A percentile compares a stretch with the other conserved stretches of the same genome.
Conservation (phyloP, 2,329 filamentous ascomycete species). For the Apiospora malaysiana region DNA sequence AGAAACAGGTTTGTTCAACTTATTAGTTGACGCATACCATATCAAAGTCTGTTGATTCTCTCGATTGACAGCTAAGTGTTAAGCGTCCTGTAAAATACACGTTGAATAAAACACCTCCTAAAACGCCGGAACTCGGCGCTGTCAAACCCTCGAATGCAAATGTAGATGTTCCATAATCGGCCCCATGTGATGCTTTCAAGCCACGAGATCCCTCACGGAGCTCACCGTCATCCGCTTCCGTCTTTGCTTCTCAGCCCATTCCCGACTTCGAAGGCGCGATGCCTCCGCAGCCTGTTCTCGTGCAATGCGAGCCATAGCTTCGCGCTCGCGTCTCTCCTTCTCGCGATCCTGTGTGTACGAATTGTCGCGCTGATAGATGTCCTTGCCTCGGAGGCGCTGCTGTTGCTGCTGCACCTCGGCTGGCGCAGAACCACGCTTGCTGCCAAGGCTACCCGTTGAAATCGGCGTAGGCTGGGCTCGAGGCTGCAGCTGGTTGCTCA, state of each 20-base stretch:
- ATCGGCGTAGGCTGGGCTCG: conserved; percentile 50
- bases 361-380: conserved; percentile 61
- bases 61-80: too few relatives aligned
- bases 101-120: neutral
- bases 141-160: conserved; percentile 27
- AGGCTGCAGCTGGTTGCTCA: conserved; percentile 36
- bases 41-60: too few relatives aligned
- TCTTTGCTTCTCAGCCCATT: conserved; percentile 67
- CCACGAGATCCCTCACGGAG: conserved; percentile 33
- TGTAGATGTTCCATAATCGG: conserved; percentile 23
- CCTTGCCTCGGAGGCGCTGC: conserved; percentile 59
- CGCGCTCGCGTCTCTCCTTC: conserved; percentile 59
- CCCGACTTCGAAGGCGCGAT: conserved; percentile 62
- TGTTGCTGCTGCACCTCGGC: conserved; percentile 57
- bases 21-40: too few relatives aligned
- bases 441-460: conserved; percentile 51
- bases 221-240: conserved; percentile 43
- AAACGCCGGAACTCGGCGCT: conserved; percentile 31
- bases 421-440: conserved; percentile 56
- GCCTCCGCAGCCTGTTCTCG: conserved; percentile 67
- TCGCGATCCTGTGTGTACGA: conserved; percentile 53
- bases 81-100: too few relatives aligned
- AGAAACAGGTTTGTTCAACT: too few relatives aligned
- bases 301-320: conserved; percentile 58
- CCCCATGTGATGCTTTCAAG: neutral